Base-by-base conservation (phyloP, 768 basidiomycete species). In the Obba rivulosa region DNA sequence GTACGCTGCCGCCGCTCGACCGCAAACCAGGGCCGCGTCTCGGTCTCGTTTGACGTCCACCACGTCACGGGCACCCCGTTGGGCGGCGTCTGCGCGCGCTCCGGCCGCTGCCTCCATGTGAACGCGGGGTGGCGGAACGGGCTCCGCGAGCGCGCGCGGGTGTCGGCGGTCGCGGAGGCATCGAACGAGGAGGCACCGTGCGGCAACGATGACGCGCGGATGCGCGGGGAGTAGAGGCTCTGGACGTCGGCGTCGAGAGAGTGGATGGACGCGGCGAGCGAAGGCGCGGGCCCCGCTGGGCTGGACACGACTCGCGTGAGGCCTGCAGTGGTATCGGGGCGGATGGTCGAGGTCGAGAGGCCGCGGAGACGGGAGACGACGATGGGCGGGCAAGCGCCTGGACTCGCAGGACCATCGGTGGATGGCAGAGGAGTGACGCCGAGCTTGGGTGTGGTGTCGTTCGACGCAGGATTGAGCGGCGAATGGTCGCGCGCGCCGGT, bases 21-120 rank as follows among this genome's bases (percentile, higher is more conserved):
- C 7, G 28, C 28, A 13, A 31, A 31, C 64, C 64, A 66, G 2
- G 64, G 64, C 23, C 64, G 52, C 4, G 45, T 45, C 13, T 48
- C 17, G 40, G 52, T 36, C 21, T 58, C 42, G 17, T 40, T 49
- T 9, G 49, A 46, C 23, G 46, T 46, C 60, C 61, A 63, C 63
- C 62, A 63, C 18, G 44, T 55, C n/a, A 55, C 54, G 22, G 52
- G 57, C 31, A 49, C 53, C 1, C 44, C 58, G 17, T 59, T 47
- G 0, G 57, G 57, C 22, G 57, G 57, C 16, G 54, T 58, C 44
- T 39, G 41, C 34, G 23, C 31, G 7, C 44, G 41, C 18, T 36
- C 42, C n/a, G 49, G 41, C 18, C 17, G 46, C 14, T 11, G 13
- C 17, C 55, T 23, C 50, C 50, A 51, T 28, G 55, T 50, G 24